Evolutionary conservation across 495 filamentous ascomycete species (phyloP).

Genomic region (Cetradonia linearis): DNA sequence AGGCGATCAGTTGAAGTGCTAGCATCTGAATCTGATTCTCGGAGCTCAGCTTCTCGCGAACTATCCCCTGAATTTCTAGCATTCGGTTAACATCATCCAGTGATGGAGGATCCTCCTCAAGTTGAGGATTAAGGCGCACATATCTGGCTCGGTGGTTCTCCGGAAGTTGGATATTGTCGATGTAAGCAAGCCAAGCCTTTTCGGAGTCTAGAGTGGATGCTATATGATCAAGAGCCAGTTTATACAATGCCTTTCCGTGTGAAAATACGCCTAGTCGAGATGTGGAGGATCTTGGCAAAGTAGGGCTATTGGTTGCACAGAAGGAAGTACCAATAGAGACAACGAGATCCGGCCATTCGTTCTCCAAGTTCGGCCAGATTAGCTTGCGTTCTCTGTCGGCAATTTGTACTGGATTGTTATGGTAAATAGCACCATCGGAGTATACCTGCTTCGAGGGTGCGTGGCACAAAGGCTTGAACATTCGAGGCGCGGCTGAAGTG

Average conservation of each 20-base stretch:
- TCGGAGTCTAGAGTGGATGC: constrained; percentile 18
- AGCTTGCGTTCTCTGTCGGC: constrained; percentile 39
- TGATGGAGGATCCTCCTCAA: constrained; percentile 16
- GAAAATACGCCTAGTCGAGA: constrained; percentile 4
- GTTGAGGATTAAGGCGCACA: constrained; percentile 17
- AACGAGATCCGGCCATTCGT: constrained; percentile 12
- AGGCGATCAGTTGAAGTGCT: constrained; percentile 17
- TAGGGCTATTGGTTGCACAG: not conserved
- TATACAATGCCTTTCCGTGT: constrained; percentile 11
- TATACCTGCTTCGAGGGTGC: constrained; percentile 31
- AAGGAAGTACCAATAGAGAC: constrained; percentile 15
- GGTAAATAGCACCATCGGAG: constrained; percentile 36
- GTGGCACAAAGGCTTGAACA: constrained; percentile 40
- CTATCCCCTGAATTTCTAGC: not conserved
- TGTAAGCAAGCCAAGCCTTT: constrained; percentile 18
- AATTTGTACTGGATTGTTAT: constrained; percentile 40
- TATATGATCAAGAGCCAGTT: constrained; percentile 18
- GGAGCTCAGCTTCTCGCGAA: not conserved
- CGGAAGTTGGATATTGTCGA: constrained; percentile 12
- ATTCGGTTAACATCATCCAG: constrained; percentile 19
- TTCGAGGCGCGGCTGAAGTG: constrained; percentile 39
- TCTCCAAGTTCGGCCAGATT: constrained; percentile 32
- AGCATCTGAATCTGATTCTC: constrained; percentile 7
- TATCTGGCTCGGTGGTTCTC: constrained; percentile 6
- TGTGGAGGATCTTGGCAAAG: not conserved